Conservation (phyloP, 352 stramenopile genomes). For the Discostella stelligera region DNA sequence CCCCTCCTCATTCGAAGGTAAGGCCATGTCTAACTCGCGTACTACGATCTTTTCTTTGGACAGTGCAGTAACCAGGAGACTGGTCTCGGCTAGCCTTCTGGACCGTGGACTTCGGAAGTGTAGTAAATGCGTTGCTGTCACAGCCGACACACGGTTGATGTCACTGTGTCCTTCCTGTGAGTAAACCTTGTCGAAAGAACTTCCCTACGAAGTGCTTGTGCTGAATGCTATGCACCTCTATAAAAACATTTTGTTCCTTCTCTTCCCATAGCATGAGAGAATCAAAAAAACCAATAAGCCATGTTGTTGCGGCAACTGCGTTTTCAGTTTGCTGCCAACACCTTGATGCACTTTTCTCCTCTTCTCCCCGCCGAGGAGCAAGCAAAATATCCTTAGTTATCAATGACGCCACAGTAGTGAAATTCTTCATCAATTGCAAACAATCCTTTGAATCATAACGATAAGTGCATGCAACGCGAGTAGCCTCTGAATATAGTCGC, state of each 20-base stretch:
- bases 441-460: constrained; percentile 57
- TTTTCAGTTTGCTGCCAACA: constrained; percentile 47
- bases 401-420: constrained; percentile 49
- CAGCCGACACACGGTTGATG: constrained; percentile 1
- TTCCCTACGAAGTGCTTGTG: constrained; percentile 59
- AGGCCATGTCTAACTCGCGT: constrained; percentile 55
- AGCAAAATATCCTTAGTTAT: constrained; percentile 64
- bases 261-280: constrained; percentile 67
- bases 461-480: constrained; percentile 54
- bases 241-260: constrained; percentile 48
- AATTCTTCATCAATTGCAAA: constrained; percentile 67
- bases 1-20: constrained; percentile 32
- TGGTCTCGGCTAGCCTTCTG: constrained; percentile 33
- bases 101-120: constrained; percentile 48
- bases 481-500: constrained; percentile 55
- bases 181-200: constrained; percentile 42
- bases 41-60: constrained; percentile 51
- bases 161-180: constrained; percentile 2
- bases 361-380: background rate
- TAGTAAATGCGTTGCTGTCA: constrained; percentile 33
- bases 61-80: constrained; percentile 38
- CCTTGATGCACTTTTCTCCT: constrained; percentile 13
- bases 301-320: constrained; percentile 49
- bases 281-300: constrained; percentile 63
- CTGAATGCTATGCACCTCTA: constrained; percentile 49